Evolutionary conservation across 2,329 filamentous ascomycete species (phyloP), one percentile per base, ranked within the genome.

Genomic region (Fusarium oxysporum): DNA sequence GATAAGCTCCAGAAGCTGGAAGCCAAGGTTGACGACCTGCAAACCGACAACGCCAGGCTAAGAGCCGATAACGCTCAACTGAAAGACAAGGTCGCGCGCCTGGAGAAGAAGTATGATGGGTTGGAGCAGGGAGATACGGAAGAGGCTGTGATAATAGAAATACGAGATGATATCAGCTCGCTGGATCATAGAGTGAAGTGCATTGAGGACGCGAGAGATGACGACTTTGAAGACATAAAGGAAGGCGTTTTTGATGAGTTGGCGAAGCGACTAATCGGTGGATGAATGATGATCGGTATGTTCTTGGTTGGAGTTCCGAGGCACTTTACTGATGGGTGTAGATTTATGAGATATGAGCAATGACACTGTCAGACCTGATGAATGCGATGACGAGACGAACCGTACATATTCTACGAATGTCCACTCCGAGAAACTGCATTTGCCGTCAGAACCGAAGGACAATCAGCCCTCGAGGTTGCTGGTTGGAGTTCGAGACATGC

Each of bases 1-100:
- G 64, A 66, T 17, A 66, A 66, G 44, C 43, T 66, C n/a, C 50
- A 44, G 19, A 66, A 65, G 33, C 64, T 66, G 1, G 64, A 66
- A 53, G 45, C 44, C 25, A 66, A 66, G n/a, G 60, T 66, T 23
- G 44, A 40, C 30, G 51, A 66, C 16, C 28, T 65, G 30, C 47
- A 41, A 41, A 60, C 51, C 12, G 64, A 66, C 7, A 66, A 65
- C 17, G 44, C 44, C 12, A 45, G 37, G n/a, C 38, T 66, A 8
- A 56, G 60, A 58, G 44, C 23, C 11, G 47, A 65, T 13, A 58
- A 66, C 12, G 38, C 38, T 14, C 37, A 51, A 16, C 64, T 66
- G 16, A 33, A 35, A 16, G 64, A 65, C 6, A 51, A 51, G 38
- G 23, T 66, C 5, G 38, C 40, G 3, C 51, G 38, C 9, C 16